Evolutionary conservation across 495 filamentous ascomycete genomes (phyloP).

Genomic region (Podospora sp.): DNA sequence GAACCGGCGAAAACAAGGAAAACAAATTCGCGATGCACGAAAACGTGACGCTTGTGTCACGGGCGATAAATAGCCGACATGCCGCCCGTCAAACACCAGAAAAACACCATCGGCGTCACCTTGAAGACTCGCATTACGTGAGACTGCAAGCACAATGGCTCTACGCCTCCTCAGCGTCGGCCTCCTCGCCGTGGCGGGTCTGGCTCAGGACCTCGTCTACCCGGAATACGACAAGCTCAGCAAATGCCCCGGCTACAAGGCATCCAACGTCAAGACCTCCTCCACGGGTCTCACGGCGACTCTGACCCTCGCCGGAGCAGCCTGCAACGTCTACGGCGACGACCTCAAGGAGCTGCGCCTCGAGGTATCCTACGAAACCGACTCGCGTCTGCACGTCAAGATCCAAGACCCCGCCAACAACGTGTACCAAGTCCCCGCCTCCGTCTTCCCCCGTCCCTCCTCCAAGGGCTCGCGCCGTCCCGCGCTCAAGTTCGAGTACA

Average conservation of each 20-base stretch:
- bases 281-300: conserved; percentile 60
- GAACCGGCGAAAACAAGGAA: background rate
- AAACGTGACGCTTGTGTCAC: background rate
- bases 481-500: conserved; percentile 64
- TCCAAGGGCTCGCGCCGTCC: conserved; percentile 21
- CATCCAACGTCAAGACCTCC: conserved; percentile 59
- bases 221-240: conserved; percentile 7
- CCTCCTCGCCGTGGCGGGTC: conserved; percentile 1
- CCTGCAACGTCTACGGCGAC: conserved; percentile 67
- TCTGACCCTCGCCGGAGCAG: conserved; percentile 60
- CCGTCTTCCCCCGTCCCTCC: conserved; percentile 65
- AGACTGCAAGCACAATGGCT: background rate
- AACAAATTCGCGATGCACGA: too few relatives aligned
- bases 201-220: conserved; percentile 5
- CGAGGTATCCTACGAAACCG: conserved; percentile 74
- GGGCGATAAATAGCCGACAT: background rate
- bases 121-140: background rate
- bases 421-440: conserved; percentile 77
- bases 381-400: conserved; percentile 76
- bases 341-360: conserved; percentile 69
- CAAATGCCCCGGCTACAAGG: conserved; percentile 71
- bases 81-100: background rate
- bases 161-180: background rate
- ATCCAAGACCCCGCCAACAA: conserved; percentile 72
- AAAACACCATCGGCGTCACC: background rate